Conservation (phyloP, 192 early-diverging fungal genomes). For the Ambispora gerdemannii region DNA sequence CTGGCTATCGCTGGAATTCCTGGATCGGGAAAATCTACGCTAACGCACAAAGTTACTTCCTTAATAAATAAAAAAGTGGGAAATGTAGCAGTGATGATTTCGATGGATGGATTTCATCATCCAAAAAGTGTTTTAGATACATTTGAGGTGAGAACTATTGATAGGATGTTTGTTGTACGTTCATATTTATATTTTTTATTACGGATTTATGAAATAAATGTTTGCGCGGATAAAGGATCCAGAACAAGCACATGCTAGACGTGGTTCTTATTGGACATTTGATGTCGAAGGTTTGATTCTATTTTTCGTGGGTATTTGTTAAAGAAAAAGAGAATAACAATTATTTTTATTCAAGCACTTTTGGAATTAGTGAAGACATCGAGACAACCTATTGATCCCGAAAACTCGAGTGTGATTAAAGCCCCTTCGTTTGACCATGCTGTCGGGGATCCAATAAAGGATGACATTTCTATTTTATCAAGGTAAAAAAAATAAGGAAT, state of each 20-base stretch:
- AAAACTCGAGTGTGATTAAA: constrained; percentile 5
- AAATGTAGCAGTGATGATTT: constrained; percentile 34
- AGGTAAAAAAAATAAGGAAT: constrained; percentile 4
- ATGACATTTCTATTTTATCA: constrained; percentile 42
- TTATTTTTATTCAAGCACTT: no score
- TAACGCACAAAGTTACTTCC: constrained; percentile 26
- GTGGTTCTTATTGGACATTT: constrained; percentile 58
- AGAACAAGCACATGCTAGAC: constrained; percentile 40
- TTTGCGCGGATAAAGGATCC: constrained; percentile 34
- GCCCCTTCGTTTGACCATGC: constrained; percentile 53
- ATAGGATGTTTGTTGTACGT: background rate
- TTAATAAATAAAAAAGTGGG: constrained; percentile 20
- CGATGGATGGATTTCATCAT: constrained; percentile 60
- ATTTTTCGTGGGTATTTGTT: no score
- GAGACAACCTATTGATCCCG: constrained; percentile 15
- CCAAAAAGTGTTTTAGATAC: constrained; percentile 35
- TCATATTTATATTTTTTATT: background rate
- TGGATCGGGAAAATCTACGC: constrained; percentile 44
- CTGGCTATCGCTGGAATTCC: constrained; percentile 27
- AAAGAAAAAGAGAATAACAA: no score
- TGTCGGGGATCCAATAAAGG: constrained; percentile 44
- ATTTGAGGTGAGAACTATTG: constrained; percentile 28
- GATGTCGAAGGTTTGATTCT: constrained; percentile 40
- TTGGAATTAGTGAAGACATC: constrained; percentile 25
- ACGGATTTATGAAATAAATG: background rate